phyloP scores from a whole-genome alignment of 768 basidiomycete genomes.

The Boletus subcaerulescens region DNA sequence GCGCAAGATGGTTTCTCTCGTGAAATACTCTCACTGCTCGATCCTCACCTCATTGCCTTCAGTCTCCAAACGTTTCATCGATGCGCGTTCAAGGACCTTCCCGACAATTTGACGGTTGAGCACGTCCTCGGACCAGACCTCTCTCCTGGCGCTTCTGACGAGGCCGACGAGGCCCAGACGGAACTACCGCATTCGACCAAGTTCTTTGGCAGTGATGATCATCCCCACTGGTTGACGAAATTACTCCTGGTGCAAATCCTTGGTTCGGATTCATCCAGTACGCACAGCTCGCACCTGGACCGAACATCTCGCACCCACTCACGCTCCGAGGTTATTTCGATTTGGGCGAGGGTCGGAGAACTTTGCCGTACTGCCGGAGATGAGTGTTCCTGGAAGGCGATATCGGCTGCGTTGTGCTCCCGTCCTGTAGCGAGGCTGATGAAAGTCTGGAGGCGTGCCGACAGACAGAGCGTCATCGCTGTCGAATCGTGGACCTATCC shows the following conservation, averaged over 20 bases:
- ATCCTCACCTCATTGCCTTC: slow-evolving; percentile 56
- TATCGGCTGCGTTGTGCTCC: slow-evolving; percentile 66
- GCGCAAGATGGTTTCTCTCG: slow-evolving; percentile 66
- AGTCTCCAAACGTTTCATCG: slow-evolving; percentile 66
- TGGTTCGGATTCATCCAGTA: slow-evolving; percentile 49
- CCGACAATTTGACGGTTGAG: slow-evolving; percentile 50
- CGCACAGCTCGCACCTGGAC: slow-evolving; percentile 27
- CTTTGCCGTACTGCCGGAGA: slow-evolving; percentile 70
- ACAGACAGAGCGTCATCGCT: slow-evolving; percentile 50
- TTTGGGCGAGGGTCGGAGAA: slow-evolving; percentile 75
- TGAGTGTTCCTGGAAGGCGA: slow-evolving; percentile 77
- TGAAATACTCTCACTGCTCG: slow-evolving; percentile 61
- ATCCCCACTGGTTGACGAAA: slow-evolving; percentile 81
- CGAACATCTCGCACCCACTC: slow-evolving; percentile 61
- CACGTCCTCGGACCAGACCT: slow-evolving; percentile 38
- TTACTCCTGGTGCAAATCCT: slow-evolving; percentile 69
- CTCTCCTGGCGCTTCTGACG: slow-evolving; percentile 6
- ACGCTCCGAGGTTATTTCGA: slow-evolving; percentile 67
- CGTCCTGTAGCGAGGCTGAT: slow-evolving; percentile 72
- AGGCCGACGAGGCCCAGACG: neutral
- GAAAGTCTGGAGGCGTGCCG: slow-evolving; percentile 78
- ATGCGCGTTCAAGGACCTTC: slow-evolving; percentile 47
- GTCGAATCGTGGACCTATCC: slow-evolving; percentile 69
- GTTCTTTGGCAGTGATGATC: slow-evolving; percentile 67
- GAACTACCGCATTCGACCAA: slow-evolving; percentile 24